These are phyloP conservation scores for Candida suzukii DNA, from an alignment of 805 yeast species.

Conservation along the genomic window DNA sequence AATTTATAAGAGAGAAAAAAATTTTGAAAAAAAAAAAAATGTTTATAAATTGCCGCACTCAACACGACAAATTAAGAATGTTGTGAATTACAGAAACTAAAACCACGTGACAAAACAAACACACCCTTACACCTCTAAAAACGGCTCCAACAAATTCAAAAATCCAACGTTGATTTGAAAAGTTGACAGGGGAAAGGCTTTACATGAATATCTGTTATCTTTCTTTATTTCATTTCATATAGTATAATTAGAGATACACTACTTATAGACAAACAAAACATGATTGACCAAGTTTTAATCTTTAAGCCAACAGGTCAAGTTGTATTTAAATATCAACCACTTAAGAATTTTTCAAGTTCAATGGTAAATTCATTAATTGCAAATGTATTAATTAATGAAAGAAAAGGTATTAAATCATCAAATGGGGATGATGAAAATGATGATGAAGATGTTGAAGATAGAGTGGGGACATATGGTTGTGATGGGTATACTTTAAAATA, in stretches of 20 bases:
- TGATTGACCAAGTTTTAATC: constrained; percentile 43
- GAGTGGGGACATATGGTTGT: constrained; percentile 22
- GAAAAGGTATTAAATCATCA: constrained; percentile 36
- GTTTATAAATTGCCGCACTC: too few species aligned
- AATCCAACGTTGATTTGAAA: too few species aligned
- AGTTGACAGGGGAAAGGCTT: too few species aligned
- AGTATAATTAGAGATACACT: not conserved
- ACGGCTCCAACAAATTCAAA: too few species aligned
- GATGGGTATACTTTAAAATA: constrained; percentile 41
- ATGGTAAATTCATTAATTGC: constrained; percentile 42
- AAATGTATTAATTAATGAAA: constrained; percentile 38
- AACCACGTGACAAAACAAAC: too few species aligned
- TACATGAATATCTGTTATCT: too few species aligned
- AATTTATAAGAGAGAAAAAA: too few species aligned
- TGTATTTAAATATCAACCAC: constrained; percentile 37
- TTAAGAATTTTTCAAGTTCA: constrained; percentile 28
- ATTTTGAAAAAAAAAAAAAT: too few species aligned
- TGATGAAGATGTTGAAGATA: constrained; percentile 15
- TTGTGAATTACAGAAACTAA: too few species aligned
- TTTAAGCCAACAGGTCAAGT: constrained; percentile 49
- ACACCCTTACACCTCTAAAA: too few species aligned
- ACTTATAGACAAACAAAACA: constrained; percentile 3
- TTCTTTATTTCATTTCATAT: too few species aligned
- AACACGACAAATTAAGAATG: too few species aligned
- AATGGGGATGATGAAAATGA: constrained; percentile 16